A percentile compares a stretch with the other conserved stretches of the same genome.
Conservation (phyloP, 2,329 filamentous ascomycete species). For the Venturia oleaginea region DNA sequence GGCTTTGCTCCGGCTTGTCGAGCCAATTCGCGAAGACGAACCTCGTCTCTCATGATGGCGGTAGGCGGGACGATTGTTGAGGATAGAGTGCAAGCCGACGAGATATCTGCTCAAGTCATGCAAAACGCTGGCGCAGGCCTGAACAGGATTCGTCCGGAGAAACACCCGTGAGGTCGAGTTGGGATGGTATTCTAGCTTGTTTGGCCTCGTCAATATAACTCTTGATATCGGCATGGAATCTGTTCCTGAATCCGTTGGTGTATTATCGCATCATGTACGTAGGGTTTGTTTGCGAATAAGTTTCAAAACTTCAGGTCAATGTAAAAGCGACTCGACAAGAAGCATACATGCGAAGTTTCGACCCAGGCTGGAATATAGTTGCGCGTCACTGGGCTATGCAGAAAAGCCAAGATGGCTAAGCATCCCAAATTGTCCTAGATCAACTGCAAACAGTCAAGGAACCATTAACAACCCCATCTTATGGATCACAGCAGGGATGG, state of each 20-base stretch:
- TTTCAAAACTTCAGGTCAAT: background rate
- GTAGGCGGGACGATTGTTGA: background rate
- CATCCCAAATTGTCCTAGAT: background rate
- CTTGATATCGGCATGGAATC: background rate
- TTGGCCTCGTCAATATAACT: background rate
- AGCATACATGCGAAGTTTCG: background rate
- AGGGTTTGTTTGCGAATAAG: background rate
- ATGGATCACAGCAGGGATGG: background rate
- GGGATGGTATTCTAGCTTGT: background rate
- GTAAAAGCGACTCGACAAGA: background rate
- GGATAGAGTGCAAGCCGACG: background rate
- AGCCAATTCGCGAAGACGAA: background rate
- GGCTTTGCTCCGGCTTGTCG: background rate
- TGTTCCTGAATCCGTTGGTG: background rate
- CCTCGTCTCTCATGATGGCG: background rate
- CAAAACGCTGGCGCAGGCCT: background rate
- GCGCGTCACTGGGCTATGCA: background rate
- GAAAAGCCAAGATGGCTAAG: background rate
- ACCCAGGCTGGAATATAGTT: background rate
- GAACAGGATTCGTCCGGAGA: background rate
- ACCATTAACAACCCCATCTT: background rate
- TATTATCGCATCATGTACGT: background rate
- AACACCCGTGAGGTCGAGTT: background rate
- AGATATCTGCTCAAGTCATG: background rate
- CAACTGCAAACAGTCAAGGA: slow-evolving; percentile 1